A percentile compares a stretch with the other conserved stretches of the same genome.
phyloP scores from a whole-genome alignment of 75 land plant species.

The Selaginella moellendorffii region DNA sequence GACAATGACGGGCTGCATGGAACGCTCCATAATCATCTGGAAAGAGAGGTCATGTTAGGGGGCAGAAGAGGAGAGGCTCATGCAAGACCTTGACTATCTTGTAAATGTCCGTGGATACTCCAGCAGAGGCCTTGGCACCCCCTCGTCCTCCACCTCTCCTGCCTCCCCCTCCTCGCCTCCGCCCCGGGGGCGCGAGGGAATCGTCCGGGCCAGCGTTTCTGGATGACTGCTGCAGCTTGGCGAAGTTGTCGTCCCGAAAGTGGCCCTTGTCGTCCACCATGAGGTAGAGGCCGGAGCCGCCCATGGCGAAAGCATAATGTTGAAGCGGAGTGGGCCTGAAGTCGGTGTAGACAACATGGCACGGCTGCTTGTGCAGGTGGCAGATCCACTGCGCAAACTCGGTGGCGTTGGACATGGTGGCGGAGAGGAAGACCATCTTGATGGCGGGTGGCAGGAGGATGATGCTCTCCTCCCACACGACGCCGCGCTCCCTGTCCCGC shows the following conservation, averaged over 20 bases:
- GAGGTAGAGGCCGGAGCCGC: conserved; percentile 38
- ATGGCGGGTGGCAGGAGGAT: conserved; percentile 42
- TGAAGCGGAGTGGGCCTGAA: conserved; percentile 45
- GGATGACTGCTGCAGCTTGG: conserved; percentile 43
- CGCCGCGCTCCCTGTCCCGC: conserved; percentile 46
- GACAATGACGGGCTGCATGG: conserved; percentile 41
- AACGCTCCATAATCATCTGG: conserved; percentile 41
- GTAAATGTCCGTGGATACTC: conserved; percentile 27
- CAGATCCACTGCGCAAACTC: conserved; percentile 57
- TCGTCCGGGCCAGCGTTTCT: conserved; percentile 20
- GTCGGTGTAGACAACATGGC: conserved; percentile 50
- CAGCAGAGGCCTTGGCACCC: conserved; percentile 38
- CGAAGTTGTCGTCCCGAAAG: conserved; percentile 35
- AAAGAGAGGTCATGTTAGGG: not conserved
- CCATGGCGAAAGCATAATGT: conserved; percentile 38
- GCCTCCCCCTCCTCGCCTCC: conserved; percentile 1
- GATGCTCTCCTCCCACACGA: conserved; percentile 53
- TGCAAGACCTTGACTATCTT: conserved; percentile 41
- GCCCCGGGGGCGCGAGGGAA: conserved; percentile 17
- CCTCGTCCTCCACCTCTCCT: conserved; percentile 25
- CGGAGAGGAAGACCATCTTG: conserved; percentile 48
- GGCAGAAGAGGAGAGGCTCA: not conserved
- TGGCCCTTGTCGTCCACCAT: conserved; percentile 52
- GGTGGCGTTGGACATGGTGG: conserved; percentile 50
- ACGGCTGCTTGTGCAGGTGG: conserved; percentile 38